A percentile compares a stretch with the other conserved stretches of the same genome.
phyloP scores from a whole-genome alignment of 2,329 filamentous ascomycete genomes.

The Penicillium sp. region DNA sequence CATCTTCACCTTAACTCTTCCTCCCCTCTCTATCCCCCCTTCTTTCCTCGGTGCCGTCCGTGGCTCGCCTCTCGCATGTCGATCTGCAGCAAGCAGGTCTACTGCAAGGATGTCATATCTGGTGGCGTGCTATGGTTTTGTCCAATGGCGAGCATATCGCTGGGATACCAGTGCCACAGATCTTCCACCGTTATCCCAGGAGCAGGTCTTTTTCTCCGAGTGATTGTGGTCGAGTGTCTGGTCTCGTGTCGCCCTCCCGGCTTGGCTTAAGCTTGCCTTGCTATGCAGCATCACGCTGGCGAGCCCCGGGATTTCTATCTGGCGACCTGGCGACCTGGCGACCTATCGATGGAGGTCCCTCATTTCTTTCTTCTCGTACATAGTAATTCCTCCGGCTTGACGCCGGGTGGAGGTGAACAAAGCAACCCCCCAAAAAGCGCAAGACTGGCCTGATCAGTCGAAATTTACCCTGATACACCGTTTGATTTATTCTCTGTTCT shows the following conservation, averaged over 20 bases:
- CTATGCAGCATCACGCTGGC: neutral
- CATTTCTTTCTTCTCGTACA: slow-evolving; percentile 26
- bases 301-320: neutral
- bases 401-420: slow-evolving; percentile 26
- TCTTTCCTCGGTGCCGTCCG: neutral
- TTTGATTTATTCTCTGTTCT: slow-evolving; percentile 17
- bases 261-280: neutral
- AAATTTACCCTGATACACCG: slow-evolving; percentile 16
- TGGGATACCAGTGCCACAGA: neutral
- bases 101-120: slow-evolving; percentile 6
- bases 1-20: neutral
- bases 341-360: neutral
- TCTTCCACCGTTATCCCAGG: neutral
- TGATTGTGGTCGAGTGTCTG: neutral
- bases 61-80: slow-evolving; percentile 7
- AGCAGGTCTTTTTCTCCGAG: neutral
- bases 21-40: neutral
- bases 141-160: slow-evolving; percentile 1
- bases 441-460: slow-evolving; percentile 13
- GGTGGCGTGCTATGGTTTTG: neutral
- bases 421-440: slow-evolving; percentile 22
- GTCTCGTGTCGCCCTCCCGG: neutral
- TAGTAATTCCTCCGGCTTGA: slow-evolving; percentile 29
- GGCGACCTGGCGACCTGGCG: neutral
- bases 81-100: slow-evolving; percentile 8